Percentiles rank a stretch among this genome's conserved stretches.
Evolutionary conservation across 306 rosid genomes (phyloP).

Genomic region (Castanospermum australe): DNA sequence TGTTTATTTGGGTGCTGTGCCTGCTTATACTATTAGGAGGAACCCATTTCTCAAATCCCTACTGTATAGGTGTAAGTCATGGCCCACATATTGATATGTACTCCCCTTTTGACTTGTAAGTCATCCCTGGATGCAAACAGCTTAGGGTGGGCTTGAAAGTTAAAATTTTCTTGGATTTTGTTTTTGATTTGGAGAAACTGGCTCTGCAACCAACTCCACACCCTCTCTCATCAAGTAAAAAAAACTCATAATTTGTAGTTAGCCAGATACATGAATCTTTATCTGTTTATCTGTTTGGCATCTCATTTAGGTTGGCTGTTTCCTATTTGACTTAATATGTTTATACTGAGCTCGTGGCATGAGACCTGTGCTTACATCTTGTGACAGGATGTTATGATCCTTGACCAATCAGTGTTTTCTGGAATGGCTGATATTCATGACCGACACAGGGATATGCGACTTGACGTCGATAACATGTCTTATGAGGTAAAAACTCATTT

Average conservation of each 20-base stretch:
- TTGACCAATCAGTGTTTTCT: slow-evolving; percentile 69
- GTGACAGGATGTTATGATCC: slow-evolving; percentile 82
- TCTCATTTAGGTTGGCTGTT: neutral
- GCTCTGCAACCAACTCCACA: neutral
- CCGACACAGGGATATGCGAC: slow-evolving; percentile 86
- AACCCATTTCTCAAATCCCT: too few species aligned
- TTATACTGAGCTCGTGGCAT: neutral
- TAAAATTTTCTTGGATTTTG: neutral
- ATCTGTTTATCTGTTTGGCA: neutral
- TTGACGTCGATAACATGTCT: slow-evolving; percentile 89
- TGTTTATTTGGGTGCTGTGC: neutral
- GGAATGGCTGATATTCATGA: slow-evolving; percentile 82
- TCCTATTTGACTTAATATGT: neutral
- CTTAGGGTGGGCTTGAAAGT: neutral
- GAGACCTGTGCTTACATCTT: slow-evolving; percentile 26
- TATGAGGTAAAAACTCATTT: slow-evolving; percentile 63
- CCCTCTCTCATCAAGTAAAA: neutral
- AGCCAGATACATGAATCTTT: neutral
- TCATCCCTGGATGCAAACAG: neutral
- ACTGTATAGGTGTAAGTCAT: too few species aligned
- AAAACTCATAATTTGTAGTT: neutral
- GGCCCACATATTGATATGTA: too few species aligned
- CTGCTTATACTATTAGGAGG: too few species aligned
- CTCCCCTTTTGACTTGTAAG: too few species aligned
- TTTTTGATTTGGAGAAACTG: neutral